Conservation (phyloP, 1,139 yeast species). For the Debaryomyces sp. region DNA sequence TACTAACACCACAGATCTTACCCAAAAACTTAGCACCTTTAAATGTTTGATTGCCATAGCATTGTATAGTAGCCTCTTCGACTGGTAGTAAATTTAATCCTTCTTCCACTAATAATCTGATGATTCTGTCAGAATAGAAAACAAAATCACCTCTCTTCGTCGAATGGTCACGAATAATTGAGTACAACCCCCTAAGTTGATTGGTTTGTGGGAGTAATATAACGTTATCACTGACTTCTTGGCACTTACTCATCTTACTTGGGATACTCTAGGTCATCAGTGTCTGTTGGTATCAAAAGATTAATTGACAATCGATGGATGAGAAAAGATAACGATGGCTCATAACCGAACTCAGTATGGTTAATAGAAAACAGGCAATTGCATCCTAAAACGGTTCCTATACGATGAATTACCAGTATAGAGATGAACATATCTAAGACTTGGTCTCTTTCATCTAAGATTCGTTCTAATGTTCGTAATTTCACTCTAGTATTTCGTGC, state of each 20-base stretch:
- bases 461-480: background rate
- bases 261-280: background rate
- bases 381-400: background rate
- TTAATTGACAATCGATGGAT: background rate
- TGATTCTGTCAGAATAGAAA: slow-evolving; percentile 92
- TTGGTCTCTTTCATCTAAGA: background rate
- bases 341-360: background rate
- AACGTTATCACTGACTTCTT: slow-evolving; percentile 52
- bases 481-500: background rate
- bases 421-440: background rate
- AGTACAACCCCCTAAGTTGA: slow-evolving; percentile 83
- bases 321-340: background rate
- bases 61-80: slow-evolving; percentile 60
- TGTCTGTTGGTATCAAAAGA: background rate
- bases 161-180: slow-evolving; percentile 79
- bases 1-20: slow-evolving; percentile 95
- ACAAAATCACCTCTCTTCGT: slow-evolving; percentile 91
- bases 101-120: slow-evolving; percentile 88
- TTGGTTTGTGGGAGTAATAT: slow-evolving; percentile 81
- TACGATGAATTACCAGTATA: background rate
- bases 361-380: background rate
- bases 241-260: slow-evolving; percentile 23
- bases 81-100: slow-evolving; percentile 94
- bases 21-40: slow-evolving; percentile 86
- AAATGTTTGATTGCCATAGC: slow-evolving; percentile 75